phyloP scores from a whole-genome alignment of 441 rosid species.

The Populus hybrid region DNA sequence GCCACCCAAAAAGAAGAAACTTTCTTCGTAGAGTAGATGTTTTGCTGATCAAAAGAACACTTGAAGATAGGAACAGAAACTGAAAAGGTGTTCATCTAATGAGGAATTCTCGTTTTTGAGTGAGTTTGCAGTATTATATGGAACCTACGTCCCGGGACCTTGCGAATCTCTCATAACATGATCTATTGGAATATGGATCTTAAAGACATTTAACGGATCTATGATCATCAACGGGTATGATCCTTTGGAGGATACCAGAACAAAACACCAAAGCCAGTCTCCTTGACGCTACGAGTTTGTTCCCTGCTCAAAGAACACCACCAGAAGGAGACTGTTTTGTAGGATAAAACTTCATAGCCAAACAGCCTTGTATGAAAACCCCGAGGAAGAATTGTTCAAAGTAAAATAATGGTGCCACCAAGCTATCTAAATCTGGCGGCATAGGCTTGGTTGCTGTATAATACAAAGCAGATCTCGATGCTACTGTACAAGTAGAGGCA shows the following conservation, averaged over 20 bases:
- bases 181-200: background rate
- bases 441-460: background rate
- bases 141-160: background rate
- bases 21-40: background rate
- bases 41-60: background rate
- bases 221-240: background rate
- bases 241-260: background rate
- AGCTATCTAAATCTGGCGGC: background rate
- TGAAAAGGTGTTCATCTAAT: background rate
- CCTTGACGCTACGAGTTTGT: background rate
- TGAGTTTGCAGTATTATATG: background rate
- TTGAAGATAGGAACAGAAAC: background rate
- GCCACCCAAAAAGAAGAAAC: background rate
- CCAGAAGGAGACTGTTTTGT: background rate
- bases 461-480: background rate
- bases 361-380: background rate
- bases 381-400: background rate
- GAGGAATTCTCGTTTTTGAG: background rate
- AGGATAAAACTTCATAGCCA: background rate
- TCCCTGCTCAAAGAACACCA: background rate
- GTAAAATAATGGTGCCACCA: background rate
- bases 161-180: background rate
- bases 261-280: background rate
- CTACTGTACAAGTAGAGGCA: background rate
- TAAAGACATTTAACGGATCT: no score